A percentile compares a stretch with the other conserved stretches of the same genome.
Evolutionary conservation across 257 asterid species (phyloP).

Genomic region (Solanum boliviense): DNA sequence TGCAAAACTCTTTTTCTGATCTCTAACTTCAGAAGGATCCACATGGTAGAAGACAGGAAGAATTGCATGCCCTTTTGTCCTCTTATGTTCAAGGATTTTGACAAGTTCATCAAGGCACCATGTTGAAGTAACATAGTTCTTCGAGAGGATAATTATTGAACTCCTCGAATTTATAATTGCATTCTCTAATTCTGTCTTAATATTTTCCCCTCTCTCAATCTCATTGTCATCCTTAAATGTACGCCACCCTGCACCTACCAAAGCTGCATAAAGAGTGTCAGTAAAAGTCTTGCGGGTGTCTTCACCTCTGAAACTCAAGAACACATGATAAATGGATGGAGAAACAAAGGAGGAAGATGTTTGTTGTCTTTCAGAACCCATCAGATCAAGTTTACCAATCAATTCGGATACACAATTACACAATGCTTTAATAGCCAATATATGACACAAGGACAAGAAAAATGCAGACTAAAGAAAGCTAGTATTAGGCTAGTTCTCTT

Average conservation of each 20-base stretch:
- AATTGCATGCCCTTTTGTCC: not conserved
- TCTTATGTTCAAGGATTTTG: not conserved
- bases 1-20: not conserved
- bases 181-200: not conserved
- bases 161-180: not conserved
- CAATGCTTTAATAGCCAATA: not conserved
- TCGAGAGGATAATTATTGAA: not conserved
- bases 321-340: not conserved
- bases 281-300: constrained; percentile 1
- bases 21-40: not conserved
- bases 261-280: not conserved
- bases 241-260: not conserved
- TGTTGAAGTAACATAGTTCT: not conserved
- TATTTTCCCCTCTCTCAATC: not conserved
- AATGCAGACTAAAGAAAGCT: not conserved
- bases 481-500: not conserved
- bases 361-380: not conserved
- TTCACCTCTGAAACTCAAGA: not conserved
- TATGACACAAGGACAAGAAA: not conserved
- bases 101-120: constrained; percentile 3
- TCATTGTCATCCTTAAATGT: not conserved
- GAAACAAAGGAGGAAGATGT: not conserved
- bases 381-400: not conserved
- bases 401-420: not conserved
- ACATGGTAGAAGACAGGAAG: not conserved